Conservation (phyloP, 768 basidiomycete genomes). For the Pisolithus albus region DNA sequence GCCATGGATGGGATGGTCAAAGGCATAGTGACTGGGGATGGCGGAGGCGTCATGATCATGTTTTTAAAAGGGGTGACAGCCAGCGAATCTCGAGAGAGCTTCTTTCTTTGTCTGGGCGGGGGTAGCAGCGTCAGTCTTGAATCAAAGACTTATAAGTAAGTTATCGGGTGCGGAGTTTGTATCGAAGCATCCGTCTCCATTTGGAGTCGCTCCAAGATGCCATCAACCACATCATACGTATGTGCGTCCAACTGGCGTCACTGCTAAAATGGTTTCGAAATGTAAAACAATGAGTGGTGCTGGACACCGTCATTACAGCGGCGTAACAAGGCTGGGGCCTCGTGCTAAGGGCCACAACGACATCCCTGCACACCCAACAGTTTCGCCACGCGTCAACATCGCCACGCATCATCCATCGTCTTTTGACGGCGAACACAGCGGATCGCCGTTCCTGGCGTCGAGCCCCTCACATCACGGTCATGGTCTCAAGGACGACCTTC, state of each 20-base stretch:
- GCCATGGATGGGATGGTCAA: slow-evolving; percentile 35
- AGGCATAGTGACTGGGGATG: slow-evolving; percentile 16
- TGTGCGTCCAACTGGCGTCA: no score
- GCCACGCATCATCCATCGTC: neutral
- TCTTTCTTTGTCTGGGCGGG: no score
- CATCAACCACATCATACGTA: neutral
- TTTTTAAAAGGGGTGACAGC: neutral
- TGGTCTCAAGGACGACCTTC: slow-evolving; percentile 26
- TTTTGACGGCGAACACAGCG: neutral
- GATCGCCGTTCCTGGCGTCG: neutral
- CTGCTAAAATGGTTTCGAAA: no score
- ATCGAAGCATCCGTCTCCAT: neutral
- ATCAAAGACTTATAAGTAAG: neutral
- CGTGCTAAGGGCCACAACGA: neutral
- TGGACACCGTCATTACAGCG: no score
- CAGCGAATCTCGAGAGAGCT: no score
- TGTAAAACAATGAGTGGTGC: no score
- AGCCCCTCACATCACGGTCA: neutral
- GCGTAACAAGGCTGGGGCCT: neutral
- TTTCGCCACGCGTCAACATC: neutral
- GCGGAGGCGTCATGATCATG: slow-evolving; percentile 17
- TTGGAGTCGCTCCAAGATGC: neutral
- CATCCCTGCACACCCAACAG: neutral
- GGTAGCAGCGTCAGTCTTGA: neutral
- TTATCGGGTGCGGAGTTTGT: slow-evolving; percentile 1